These are phyloP conservation scores for Lodderomyces metapsilosis DNA, from an alignment of 1,139 yeast species.

Conservation along the genomic window DNA sequence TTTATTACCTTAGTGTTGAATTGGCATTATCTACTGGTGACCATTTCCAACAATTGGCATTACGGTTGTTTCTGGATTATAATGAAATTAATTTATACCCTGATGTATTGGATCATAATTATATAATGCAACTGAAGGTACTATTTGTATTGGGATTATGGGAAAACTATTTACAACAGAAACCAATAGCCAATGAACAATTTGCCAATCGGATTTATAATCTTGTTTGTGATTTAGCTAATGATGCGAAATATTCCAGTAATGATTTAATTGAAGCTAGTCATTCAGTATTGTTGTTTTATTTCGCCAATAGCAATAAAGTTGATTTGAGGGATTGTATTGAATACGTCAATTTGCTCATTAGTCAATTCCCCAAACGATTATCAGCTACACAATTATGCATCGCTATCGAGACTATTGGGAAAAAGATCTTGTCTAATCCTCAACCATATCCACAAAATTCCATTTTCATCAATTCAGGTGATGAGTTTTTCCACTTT, in stretches of 20 bases:
- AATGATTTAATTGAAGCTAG: conserved; percentile 57
- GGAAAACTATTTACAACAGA: conserved; percentile 53
- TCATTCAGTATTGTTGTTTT: conserved; percentile 63
- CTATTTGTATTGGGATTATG: conserved; percentile 57
- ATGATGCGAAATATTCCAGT: conserved; percentile 26
- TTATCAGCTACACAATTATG: conserved; percentile 58
- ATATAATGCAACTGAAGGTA: conserved; percentile 48
- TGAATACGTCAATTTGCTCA: conserved; percentile 31
- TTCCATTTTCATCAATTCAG: conserved; percentile 22
- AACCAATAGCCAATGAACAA: conserved; percentile 15
- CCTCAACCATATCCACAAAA: conserved; percentile 28
- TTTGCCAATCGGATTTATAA: conserved; percentile 41
- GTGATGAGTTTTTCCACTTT: conserved; percentile 40
- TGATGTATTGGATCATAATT: conserved; percentile 28
- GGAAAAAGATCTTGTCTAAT: conserved; percentile 49
- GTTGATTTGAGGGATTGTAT: conserved; percentile 30
- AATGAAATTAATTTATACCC: conserved; percentile 39
- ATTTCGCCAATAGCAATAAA: conserved; percentile 28
- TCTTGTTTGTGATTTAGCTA: conserved; percentile 41
- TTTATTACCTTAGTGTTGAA: conserved; percentile 54
- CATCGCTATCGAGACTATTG: conserved; percentile 58
- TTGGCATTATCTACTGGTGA: conserved; percentile 24
- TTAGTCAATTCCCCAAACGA: conserved; percentile 54
- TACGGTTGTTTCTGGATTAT: conserved; percentile 39
- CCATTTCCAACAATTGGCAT: conserved; percentile 37